Evolutionary conservation across 1,139 yeast genomes (phyloP), one percentile per base, ranked within the genome.

Genomic region (Blastobotrys aristatus): DNA sequence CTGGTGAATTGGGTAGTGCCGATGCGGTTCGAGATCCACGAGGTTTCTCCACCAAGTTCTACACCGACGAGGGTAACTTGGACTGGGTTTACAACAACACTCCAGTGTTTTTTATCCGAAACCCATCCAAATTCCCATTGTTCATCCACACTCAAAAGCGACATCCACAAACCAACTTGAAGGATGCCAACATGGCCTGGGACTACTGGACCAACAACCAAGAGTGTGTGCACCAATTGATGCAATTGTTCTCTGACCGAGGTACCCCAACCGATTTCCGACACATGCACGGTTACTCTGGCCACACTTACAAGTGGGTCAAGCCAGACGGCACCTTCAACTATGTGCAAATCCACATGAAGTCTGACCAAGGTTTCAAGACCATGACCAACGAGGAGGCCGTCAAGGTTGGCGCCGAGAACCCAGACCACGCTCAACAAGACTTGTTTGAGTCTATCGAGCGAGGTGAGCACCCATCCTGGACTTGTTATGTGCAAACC

Each of bases 11-110:
- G 52, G 96, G 95, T 49, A 78, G 89, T 45, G 80, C 95, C 35
- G 95, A 87, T 66, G 74, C 92, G 40, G 92, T 88, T 41, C 81
- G 96, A 71, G 96, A 87, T 65, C 95, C 95, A 55, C 79, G 95
- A 70, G 96, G 96, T 24, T 86, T 85, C 67, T 73, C 94, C 46
- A 79, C 83, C 59, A 86, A 86, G 71, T 76, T 87, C 60, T 84
- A 84, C 72, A 87, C 95, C 44, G 89, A 85, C 61, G 92, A 86
- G 68, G 96, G 96, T 60, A 83, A 82, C 71, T 74, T 83, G 68
- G 96, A 87, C 73, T 82, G 85, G 74, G 96, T 87, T 34, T 84
- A 82, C 75, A 87, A 86, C 76, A 87, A 87, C 74, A 87, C 95
- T 38, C 96, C 96, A 27, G 78, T 87, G 49, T 87, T 87, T 69